Evolutionary conservation across 306 rosid species (phyloP).

Genomic region (Sphenostylis stenocarpa): DNA sequence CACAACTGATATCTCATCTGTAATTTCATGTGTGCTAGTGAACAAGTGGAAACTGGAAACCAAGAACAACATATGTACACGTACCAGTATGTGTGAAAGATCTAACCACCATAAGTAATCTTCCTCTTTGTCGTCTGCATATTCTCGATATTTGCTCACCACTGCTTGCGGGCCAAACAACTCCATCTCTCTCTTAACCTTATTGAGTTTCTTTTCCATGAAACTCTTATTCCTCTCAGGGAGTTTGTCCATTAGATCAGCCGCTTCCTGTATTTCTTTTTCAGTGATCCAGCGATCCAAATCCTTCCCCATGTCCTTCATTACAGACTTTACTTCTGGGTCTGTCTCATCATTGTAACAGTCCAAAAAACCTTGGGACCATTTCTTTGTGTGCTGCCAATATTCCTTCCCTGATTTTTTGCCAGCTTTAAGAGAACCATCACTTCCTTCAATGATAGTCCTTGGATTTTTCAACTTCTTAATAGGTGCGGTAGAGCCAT

Average conservation of each 20-base stretch:
- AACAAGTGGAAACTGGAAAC: constrained; percentile 28
- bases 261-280: constrained; percentile 85
- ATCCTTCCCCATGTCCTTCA: constrained; percentile 87
- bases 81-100: constrained; percentile 76
- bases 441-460: constrained; percentile 84
- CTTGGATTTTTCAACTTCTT: constrained; percentile 44
- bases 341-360: constrained; percentile 86
- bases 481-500: constrained; percentile 26
- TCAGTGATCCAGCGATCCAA: constrained; percentile 93
- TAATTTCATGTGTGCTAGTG: constrained; percentile 17
- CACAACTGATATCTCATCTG: background rate
- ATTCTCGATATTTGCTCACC: constrained; percentile 89
- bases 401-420: constrained; percentile 88
- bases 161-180: constrained; percentile 96
- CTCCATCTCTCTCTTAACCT: constrained; percentile 93
- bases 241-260: constrained; percentile 63
- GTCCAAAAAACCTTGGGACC: constrained; percentile 86
- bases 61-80: constrained; percentile 15
- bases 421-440: constrained; percentile 82
- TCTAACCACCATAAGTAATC: constrained; percentile 98
- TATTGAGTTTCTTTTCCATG: constrained; percentile 77
- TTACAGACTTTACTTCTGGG: constrained; percentile 71
- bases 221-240: constrained; percentile 63
- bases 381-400: constrained; percentile 98
- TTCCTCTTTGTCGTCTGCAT: constrained; percentile 69